Base-by-base conservation (phyloP, 306 rosid species). In the Trifolium fragiferum region DNA sequence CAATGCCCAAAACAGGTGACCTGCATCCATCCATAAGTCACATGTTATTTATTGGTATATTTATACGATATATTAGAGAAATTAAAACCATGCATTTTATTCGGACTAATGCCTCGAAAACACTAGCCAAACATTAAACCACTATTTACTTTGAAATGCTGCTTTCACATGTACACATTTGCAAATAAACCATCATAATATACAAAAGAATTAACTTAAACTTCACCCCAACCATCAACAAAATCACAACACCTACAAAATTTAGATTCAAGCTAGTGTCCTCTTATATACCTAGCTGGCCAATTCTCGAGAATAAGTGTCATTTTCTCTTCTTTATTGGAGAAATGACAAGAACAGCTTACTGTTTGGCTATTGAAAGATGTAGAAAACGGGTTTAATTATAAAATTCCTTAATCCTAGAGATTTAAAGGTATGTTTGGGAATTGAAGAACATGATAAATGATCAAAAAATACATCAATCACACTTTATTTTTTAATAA, bases 21-120 rank as follows among this genome's bases (percentile, higher is more conserved):
- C 75, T 82, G 77, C 72, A 72, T 6, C 19, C 37, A 72, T 6
- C 35, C 64, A 54, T 18, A 41, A 4, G 20, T 13, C 23, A 7
- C 23, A 33, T 14, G 9, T 41, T 18, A 53, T n/a, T 12, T 9
- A 13, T 33, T 3, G 2, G 19, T 40, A 71, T 2, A 1, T 18
- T 18, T 4, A 7, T 10, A 35, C 55, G 7, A 55, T 4, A 30
- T 30, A 18, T 10, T 55, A 57, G 8, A 44, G 32, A 30, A 37
- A 37, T 10, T 8, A 37, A 37, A 37, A 37, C 2, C 40, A 1
- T 37, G 40, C 40, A 37, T 6, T 37, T 7, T 37, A 37, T 10
- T 44, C 7, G 5, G 50, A 6, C 50, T 13, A 44, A 6, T 13
- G 50, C 50, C 50, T 44, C 1, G 16, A 44, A 44, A 44, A 44